Base-by-base conservation (phyloP, 176 grass and related monocot species). In the Tillandsia leiboldiana region DNA sequence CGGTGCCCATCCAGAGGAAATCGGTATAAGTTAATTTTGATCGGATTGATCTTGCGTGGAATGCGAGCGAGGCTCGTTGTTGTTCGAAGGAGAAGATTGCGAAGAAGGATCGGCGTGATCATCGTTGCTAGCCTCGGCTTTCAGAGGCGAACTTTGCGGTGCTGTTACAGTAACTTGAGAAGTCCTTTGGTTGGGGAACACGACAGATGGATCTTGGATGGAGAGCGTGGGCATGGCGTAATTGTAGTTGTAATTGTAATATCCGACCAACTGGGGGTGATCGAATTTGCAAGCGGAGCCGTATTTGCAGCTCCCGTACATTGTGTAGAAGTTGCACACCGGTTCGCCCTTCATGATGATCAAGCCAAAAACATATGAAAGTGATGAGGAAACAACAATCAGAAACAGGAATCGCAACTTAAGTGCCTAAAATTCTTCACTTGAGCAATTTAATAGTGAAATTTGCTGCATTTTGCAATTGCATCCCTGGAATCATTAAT, bases 221-320 rank as follows among this genome's bases (percentile, higher is more conserved):
- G 77, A 66, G 28, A 27, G 68, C 24, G 63, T 42, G 26, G 83
- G 49, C 49, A 82, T 15, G n/a, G 79, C 12, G 47, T 76, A 72
- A 63, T 71, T 82, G 66, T 82, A 82, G 24, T 71, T 20, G 47
- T 76, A 72, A 63, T 71, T 82, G 66, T 82, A 82, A 33, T 71
- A 82, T 24, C 71, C 50, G 57, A 80, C 11, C 8, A 80, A 1
- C 33, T 42, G 10, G 2, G 83, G 83, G 17, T 85, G 83, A 51
- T 85, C 77, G 53, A 68, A 85, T 58, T 85, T 80, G 83, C 83
- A 85, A 77, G 51, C 51, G 33, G 77, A 3, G 10, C 83, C 83
- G 11, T 72, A 85, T 53, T 85, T 85, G 77, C 77, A 80, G 14
- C 51, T 76, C 27, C 83, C 83, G 2, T 85, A 68, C n/a, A 47